Evolutionary conservation across 1,139 yeast genomes (phyloP).

Genomic region (Geotrichum australiense): DNA sequence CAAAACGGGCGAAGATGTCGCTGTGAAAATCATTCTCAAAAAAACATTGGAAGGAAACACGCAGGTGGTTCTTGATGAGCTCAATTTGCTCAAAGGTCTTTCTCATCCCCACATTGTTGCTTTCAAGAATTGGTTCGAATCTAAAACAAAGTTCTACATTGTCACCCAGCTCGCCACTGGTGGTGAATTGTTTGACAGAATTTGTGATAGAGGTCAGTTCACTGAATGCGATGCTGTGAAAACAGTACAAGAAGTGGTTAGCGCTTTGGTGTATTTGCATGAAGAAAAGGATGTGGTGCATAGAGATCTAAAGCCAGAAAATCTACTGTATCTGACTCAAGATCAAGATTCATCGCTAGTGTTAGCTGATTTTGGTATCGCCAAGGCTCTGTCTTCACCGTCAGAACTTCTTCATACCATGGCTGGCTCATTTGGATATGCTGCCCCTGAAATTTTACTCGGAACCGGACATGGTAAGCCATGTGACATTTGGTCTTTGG

Average conservation of each 20-base stretch:
- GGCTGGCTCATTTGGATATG: constrained; percentile 91
- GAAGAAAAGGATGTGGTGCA: constrained; percentile 68
- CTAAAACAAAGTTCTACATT: constrained; percentile 46
- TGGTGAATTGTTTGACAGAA: constrained; percentile 85
- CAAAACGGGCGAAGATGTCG: constrained; percentile 62
- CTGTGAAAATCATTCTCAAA: constrained; percentile 77
- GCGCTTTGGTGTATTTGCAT: constrained; percentile 72
- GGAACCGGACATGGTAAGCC: constrained; percentile 84
- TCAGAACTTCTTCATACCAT: constrained; percentile 64
- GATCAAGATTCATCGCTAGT: constrained; percentile 60
- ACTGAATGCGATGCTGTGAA: constrained; percentile 78
- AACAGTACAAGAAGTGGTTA: constrained; percentile 61
- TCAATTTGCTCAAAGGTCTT: constrained; percentile 54
- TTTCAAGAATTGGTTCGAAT: constrained; percentile 84
- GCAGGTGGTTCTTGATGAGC: constrained; percentile 65
- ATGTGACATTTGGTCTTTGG: constrained; percentile 89
- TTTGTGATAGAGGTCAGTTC: constrained; percentile 65
- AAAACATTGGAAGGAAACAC: constrained; percentile 75
- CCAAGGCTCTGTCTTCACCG: constrained; percentile 54
- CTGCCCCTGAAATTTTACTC: constrained; percentile 83
- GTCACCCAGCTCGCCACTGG: constrained; percentile 70
- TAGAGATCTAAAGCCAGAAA: constrained; percentile 88
- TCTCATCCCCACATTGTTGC: constrained; percentile 77
- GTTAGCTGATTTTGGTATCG: constrained; percentile 89
- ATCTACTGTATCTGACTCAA: constrained; percentile 57